Evolutionary conservation across 768 basidiomycete genomes (phyloP).

Genomic region (Suillus subalutaceus): DNA sequence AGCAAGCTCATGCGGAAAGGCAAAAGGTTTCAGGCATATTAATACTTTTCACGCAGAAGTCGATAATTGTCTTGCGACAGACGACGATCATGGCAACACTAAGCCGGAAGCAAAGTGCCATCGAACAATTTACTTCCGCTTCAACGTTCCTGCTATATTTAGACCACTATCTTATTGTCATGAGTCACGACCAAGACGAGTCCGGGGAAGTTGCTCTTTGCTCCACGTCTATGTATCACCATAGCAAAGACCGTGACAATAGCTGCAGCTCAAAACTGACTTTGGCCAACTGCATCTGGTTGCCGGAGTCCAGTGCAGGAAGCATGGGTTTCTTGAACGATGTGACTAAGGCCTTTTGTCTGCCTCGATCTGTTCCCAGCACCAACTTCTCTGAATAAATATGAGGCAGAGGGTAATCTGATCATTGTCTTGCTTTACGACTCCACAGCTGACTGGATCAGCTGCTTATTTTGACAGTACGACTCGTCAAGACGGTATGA

Average conservation of each 20-base stretch:
- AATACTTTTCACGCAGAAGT: too few relatives aligned
- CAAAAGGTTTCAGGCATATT: neutral
- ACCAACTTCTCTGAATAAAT: conserved; percentile 8
- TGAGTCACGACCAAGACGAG: neutral
- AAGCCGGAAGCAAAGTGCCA: too few relatives aligned
- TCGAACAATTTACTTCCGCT: too few relatives aligned
- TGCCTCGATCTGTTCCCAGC: conserved; percentile 8
- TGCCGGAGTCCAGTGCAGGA: neutral
- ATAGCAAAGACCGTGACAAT: conserved; percentile 11
- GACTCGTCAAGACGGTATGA: conserved; percentile 8
- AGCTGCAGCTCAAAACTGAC: neutral
- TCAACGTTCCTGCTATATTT: neutral
- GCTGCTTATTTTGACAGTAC: neutral
- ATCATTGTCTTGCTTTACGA: conserved; percentile 7
- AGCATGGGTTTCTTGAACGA: neutral
- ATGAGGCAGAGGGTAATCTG: neutral
- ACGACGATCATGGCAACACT: neutral
- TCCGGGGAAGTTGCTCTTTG: neutral
- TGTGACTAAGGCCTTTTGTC: conserved; percentile 5
- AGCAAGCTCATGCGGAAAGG: neutral
- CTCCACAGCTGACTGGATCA: conserved; percentile 12
- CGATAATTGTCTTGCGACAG: neutral
- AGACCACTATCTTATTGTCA: neutral
- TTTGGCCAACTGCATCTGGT: neutral
- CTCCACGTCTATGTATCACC: conserved; percentile 4